These are phyloP conservation scores for Abrus pulchellus DNA, from an alignment of 306 rosid species.

Conservation along the genomic window DNA sequence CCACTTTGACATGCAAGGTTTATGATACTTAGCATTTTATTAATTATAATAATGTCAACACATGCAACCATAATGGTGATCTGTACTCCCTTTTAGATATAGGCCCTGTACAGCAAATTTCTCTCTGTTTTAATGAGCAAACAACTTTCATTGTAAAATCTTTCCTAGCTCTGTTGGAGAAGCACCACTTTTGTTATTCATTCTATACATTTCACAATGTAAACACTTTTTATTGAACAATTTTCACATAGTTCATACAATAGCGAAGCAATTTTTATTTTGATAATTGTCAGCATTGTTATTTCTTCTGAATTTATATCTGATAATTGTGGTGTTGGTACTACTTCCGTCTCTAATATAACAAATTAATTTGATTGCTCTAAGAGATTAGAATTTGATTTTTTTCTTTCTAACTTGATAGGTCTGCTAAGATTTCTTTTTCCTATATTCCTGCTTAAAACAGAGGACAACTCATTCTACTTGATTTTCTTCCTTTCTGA, in stretches of 20 bases:
- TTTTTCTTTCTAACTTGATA: not conserved
- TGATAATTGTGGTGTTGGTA: not conserved
- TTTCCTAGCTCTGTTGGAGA: constrained; percentile 8
- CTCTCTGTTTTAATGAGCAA: not conserved
- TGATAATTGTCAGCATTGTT: constrained; percentile 3
- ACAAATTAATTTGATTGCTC: not conserved
- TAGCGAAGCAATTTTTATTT: not conserved
- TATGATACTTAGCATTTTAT: constrained; percentile 25
- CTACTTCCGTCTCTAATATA: constrained; percentile 2
- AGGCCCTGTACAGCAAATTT: constrained; percentile 15
- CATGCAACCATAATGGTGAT: constrained; percentile 13
- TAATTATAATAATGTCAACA: constrained; percentile 34
- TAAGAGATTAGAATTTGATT: not conserved
- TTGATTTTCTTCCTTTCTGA: not conserved
- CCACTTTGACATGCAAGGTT: constrained; percentile 50
- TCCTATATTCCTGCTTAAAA: not conserved
- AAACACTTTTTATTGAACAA: not conserved
- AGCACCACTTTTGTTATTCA: constrained; percentile 22
- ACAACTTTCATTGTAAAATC: constrained; percentile 8
- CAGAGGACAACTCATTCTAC: not conserved
- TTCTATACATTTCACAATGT: constrained; percentile 6
- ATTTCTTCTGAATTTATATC: constrained; percentile 23
- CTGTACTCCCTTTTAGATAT: constrained; percentile 28
- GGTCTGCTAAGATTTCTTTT: not conserved
- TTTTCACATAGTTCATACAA: not conserved